Evolutionary conservation across 768 basidiomycete species (phyloP).

Genomic region (Russula lepida): DNA sequence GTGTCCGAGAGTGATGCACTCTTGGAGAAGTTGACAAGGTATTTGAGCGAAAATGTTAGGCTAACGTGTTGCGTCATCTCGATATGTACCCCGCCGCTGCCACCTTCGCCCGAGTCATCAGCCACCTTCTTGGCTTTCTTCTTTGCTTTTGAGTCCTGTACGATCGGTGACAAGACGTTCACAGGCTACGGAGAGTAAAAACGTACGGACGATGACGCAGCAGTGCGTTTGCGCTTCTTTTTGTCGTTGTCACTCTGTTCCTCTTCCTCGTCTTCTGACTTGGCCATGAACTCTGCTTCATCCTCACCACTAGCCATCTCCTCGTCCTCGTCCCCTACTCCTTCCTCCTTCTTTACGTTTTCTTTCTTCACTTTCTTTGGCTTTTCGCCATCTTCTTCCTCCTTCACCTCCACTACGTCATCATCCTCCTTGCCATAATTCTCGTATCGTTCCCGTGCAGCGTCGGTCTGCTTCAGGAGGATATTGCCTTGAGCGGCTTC

Average conservation of each 20-base stretch:
- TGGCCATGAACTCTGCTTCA: slow-evolving; percentile 33
- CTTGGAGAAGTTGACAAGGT: slow-evolving; percentile 95
- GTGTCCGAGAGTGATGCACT: slow-evolving; percentile 61
- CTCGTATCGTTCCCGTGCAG: slow-evolving; percentile 18
- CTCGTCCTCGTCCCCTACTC: slow-evolving; percentile 28
- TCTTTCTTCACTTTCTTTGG: slow-evolving; percentile 44
- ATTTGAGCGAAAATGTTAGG: slow-evolving; percentile 93
- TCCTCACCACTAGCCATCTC: slow-evolving; percentile 45
- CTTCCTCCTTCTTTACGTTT: slow-evolving; percentile 39
- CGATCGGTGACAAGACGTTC: background rate
- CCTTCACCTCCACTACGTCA: slow-evolving; percentile 31
- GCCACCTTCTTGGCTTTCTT: slow-evolving; percentile 35
- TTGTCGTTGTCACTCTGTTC: slow-evolving; percentile 32
- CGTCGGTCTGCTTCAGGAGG: slow-evolving; percentile 65
- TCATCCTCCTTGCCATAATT: slow-evolving; percentile 23
- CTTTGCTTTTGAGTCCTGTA: slow-evolving; percentile 38
- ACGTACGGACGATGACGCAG: slow-evolving; percentile 38
- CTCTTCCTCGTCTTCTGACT: slow-evolving; percentile 30
- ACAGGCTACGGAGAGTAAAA: background rate
- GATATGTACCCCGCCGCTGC: slow-evolving; percentile 55
- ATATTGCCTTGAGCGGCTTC: slow-evolving; percentile 90
- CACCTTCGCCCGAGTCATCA: slow-evolving; percentile 39
- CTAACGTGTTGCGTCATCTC: slow-evolving; percentile 87
- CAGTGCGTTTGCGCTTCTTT: slow-evolving; percentile 62
- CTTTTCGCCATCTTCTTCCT: slow-evolving; percentile 35